Evolutionary conservation across 176 grass and related monocot genomes (phyloP).

Genomic region (Thalia dealbata): DNA sequence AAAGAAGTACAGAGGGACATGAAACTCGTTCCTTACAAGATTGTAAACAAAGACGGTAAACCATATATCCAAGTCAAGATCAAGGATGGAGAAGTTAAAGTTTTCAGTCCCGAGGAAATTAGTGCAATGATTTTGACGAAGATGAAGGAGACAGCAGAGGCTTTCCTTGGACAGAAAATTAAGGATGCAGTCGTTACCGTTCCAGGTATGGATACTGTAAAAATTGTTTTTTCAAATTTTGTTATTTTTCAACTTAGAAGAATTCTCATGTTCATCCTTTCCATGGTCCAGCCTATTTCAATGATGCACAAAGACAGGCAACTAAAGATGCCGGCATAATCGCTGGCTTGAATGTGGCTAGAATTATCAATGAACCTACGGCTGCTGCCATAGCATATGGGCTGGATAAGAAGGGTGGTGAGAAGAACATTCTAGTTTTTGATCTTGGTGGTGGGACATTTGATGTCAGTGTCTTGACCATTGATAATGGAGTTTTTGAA

Average conservation of each 20-base stretch:
- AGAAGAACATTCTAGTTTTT: constrained; percentile 48
- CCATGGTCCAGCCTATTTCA: constrained; percentile 51
- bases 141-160: constrained; percentile 65
- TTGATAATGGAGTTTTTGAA: constrained; percentile 59
- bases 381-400: constrained; percentile 68
- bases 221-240: neutral
- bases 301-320: constrained; percentile 61
- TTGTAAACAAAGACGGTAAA: constrained; percentile 52
- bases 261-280: neutral
- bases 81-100: constrained; percentile 38
- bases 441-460: constrained; percentile 55
- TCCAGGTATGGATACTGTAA: constrained; percentile 23
- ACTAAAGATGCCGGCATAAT: constrained; percentile 68
- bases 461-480: constrained; percentile 52
- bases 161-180: constrained; percentile 55
- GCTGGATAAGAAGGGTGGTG: constrained; percentile 43
- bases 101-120: constrained; percentile 60
- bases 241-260: neutral
- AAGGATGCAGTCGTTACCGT: constrained; percentile 60
- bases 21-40: constrained; percentile 55
- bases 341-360: constrained; percentile 47
- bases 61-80: constrained; percentile 51
- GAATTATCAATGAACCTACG: constrained; percentile 55
- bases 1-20: constrained; percentile 55
- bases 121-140: constrained; percentile 63